Percentiles rank a stretch among this genome's conserved stretches.
Conservation (phyloP, 495 filamentous ascomycete species). For the Podospora comata region DNA sequence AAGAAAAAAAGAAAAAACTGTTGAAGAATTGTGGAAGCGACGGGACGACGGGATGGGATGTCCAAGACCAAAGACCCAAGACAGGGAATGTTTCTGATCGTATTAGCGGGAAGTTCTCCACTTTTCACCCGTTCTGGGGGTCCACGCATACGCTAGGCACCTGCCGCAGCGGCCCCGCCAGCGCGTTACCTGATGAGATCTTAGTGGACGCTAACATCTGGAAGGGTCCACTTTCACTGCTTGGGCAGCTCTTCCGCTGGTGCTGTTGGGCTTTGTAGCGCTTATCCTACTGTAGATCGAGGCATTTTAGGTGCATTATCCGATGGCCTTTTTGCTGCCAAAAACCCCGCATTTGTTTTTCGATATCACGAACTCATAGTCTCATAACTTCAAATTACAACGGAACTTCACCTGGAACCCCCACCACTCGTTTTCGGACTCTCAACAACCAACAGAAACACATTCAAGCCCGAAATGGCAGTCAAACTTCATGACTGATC, state of each 20-base stretch:
- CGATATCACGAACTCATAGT: neutral
- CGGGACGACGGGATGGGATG: constrained; percentile 3
- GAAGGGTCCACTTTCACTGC: neutral
- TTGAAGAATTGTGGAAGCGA: constrained; percentile 3
- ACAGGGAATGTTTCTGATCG: neutral
- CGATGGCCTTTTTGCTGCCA: constrained; percentile 18
- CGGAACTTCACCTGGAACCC: neutral
- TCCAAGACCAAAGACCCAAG: neutral
- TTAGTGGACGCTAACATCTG: neutral
- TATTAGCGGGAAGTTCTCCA: neutral
- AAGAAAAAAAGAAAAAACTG: neutral
- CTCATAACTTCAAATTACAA: neutral
- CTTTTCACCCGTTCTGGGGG: constrained; percentile 2
- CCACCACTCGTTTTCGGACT: neutral
- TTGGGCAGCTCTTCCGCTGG: neutral
- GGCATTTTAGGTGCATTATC: constrained; percentile 31
- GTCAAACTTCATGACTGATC: constrained; percentile 3
- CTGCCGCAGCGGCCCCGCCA: constrained; percentile 12
- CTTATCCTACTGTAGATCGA: neutral
- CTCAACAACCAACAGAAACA: neutral
- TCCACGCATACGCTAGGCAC: constrained; percentile 9
- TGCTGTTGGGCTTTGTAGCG: neutral
- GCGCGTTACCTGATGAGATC: neutral
- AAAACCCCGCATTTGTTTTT: neutral
- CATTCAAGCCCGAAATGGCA: neutral